Conservation (phyloP, 176 grass and related monocot species). For the Bothriochloa decipiens region DNA sequence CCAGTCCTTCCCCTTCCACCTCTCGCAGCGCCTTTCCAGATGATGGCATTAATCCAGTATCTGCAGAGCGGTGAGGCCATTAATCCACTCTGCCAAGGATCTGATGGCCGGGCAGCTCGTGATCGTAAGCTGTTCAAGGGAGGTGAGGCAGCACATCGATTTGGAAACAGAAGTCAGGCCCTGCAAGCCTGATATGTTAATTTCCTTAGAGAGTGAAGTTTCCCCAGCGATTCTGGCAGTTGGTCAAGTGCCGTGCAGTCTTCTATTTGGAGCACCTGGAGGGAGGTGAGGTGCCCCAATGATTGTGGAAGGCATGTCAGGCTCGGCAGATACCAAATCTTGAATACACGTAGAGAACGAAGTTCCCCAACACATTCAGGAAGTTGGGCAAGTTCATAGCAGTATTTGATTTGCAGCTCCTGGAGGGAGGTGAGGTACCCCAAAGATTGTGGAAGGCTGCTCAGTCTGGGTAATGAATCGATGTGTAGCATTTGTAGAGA, state of each 20-base stretch:
- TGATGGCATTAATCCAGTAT: background rate
- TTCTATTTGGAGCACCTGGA: background rate
- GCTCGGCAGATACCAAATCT: background rate
- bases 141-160: background rate
- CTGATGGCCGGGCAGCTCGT: rapidly evolving
- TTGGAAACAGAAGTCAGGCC: background rate
- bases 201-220: background rate
- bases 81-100: background rate
- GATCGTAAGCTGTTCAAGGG: background rate
- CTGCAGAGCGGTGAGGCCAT: background rate
- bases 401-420: rapidly evolving
- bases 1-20: background rate
- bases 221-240: background rate
- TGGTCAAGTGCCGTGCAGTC: background rate
- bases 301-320: background rate
- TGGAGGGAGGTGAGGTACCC: background rate
- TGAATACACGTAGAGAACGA: background rate
- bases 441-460: background rate
- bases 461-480: rapidly evolving
- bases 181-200: background rate
- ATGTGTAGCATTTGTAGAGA: background rate
- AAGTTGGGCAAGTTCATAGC: background rate
- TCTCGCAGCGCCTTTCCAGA: background rate
- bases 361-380: background rate
- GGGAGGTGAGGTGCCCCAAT: background rate